Percentiles rank a stretch among this genome's conserved stretches.
Evolutionary conservation across 306 rosid species (phyloP).

Genomic region (Psophocarpus tetragonolobus): DNA sequence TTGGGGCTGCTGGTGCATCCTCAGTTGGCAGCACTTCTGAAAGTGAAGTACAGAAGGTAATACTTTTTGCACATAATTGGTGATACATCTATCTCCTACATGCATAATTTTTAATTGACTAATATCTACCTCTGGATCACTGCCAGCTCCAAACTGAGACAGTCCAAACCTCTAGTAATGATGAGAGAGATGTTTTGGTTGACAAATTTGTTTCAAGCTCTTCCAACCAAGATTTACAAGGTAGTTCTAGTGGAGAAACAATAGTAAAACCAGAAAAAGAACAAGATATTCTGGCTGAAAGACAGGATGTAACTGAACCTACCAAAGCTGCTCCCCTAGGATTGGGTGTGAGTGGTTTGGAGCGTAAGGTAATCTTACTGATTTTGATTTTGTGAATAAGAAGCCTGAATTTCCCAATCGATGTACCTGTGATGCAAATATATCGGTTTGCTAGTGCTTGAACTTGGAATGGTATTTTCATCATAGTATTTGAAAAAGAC

Average conservation of each 20-base stretch:
- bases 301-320: conserved; percentile 47
- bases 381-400: conserved; percentile 6
- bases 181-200: conserved; percentile 47
- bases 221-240: conserved; percentile 46
- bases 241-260: conserved; percentile 53
- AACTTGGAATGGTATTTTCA: conserved; percentile 15
- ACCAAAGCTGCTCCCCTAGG: conserved; percentile 80
- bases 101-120: conserved; percentile 20
- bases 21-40: conserved; percentile 45
- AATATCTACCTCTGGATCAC: conserved; percentile 28
- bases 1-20: conserved; percentile 40
- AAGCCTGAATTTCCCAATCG: conserved; percentile 21
- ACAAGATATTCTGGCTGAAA: conserved; percentile 45
- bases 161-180: conserved; percentile 38
- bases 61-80: conserved; percentile 25
- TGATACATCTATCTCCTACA: background rate
- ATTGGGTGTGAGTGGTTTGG: conserved; percentile 78
- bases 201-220: conserved; percentile 50
- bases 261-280: conserved; percentile 39
- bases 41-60: conserved; percentile 52
- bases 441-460: conserved; percentile 7
- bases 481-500: background rate
- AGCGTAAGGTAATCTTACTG: conserved; percentile 64
- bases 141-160: conserved; percentile 41
- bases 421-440: background rate